phyloP scores from a whole-genome alignment of 371 early-diverging fungal genomes.

The Mucor circinelloides region DNA sequence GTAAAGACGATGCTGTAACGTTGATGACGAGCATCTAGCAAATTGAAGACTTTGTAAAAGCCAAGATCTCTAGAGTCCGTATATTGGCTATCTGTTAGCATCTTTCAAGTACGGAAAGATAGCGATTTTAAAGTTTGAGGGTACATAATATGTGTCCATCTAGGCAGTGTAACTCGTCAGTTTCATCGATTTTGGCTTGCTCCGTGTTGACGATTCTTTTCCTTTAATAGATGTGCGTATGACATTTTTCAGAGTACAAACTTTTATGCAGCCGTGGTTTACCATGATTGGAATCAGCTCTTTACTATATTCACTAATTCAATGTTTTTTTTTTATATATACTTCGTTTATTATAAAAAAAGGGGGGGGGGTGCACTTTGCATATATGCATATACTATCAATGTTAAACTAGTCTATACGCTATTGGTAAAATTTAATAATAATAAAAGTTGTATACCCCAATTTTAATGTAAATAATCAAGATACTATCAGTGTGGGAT shows the following conservation, averaged over 20 bases:
- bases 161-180: not conserved
- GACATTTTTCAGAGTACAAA: slow-evolving; percentile 9
- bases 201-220: not conserved
- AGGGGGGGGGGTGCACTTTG: not conserved
- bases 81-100: not conserved
- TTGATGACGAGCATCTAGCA: not conserved
- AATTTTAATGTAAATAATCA: not conserved
- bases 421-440: not conserved
- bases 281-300: not conserved
- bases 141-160: not conserved
- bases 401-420: not conserved
- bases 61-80: not conserved
- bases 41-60: not conserved
- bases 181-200: not conserved
- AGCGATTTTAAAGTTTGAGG: not conserved
- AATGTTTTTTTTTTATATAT: not conserved
- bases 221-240: not conserved
- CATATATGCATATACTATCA: not conserved
- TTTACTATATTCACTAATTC: slow-evolving; percentile 17
- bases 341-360: not conserved
- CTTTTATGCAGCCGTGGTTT: slow-evolving; percentile 16
- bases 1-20: not conserved
- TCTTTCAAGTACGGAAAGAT: not conserved
- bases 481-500: slow-evolving; percentile 3
- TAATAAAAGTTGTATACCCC: not conserved